A percentile compares a stretch with the other conserved stretches of the same genome.
phyloP scores from a whole-genome alignment of 768 basidiomycete species.

The Naematelia aurantialba region DNA sequence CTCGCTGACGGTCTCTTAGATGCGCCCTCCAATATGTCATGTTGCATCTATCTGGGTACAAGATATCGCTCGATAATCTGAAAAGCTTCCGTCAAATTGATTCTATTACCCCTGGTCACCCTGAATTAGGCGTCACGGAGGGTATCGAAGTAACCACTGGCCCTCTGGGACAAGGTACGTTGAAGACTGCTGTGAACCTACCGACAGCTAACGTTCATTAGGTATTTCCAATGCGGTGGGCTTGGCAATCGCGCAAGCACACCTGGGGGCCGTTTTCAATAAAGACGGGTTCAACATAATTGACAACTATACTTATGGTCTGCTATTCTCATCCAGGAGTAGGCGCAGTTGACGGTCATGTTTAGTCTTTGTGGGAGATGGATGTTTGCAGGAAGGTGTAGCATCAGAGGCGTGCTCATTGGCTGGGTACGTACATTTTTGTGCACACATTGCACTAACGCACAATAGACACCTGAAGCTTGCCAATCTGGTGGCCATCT shows the following conservation, averaged over 20 bases:
- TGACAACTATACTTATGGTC: constrained; percentile 85
- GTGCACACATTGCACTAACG: not conserved
- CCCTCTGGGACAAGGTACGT: constrained; percentile 72
- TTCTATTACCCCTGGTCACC: constrained; percentile 89
- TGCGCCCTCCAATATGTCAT: constrained; percentile 91
- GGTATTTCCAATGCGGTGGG: constrained; percentile 92
- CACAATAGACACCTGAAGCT: constrained; percentile 70
- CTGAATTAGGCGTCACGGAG: constrained; percentile 69
- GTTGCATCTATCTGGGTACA: constrained; percentile 87
- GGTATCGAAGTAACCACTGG: constrained; percentile 83
- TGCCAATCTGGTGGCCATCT: constrained; percentile 86
- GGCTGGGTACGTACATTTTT: constrained; percentile 58
- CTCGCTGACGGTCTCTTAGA: constrained; percentile 51
- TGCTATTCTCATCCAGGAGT: constrained; percentile 4
- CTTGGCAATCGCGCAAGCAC: constrained; percentile 86
- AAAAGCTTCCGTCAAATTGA: constrained; percentile 88
- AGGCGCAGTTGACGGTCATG: constrained; percentile 12
- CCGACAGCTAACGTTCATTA: constrained; percentile 12
- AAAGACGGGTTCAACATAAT: constrained; percentile 71
- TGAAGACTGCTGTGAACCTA: not conserved
- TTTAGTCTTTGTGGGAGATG: constrained; percentile 87
- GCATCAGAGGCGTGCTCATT: constrained; percentile 87
- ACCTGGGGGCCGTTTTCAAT: constrained; percentile 85
- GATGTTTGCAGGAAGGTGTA: constrained; percentile 96
- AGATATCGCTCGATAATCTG: constrained; percentile 85